Conservation (phyloP, 441 rosid genomes). For the Eutrema salsugineum region DNA sequence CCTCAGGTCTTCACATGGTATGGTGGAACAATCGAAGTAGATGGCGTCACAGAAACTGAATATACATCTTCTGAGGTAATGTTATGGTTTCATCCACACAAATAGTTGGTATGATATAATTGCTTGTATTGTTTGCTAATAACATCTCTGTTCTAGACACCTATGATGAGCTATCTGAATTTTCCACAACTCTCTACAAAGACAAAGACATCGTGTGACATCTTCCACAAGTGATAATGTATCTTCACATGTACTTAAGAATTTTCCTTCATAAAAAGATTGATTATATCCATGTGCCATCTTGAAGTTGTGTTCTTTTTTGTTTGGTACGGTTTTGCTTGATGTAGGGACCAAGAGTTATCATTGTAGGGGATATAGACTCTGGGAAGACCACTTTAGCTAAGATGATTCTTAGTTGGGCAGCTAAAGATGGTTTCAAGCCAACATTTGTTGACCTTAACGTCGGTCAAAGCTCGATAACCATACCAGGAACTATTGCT, state of each 20-base stretch:
- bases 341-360: slow-evolving; percentile 79
- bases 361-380: slow-evolving; percentile 70
- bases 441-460: slow-evolving; percentile 82
- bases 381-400: slow-evolving; percentile 73
- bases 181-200: slow-evolving; percentile 65
- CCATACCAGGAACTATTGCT: slow-evolving; percentile 73
- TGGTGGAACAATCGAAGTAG: slow-evolving; percentile 79
- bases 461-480: slow-evolving; percentile 77
- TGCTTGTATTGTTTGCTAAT: neutral
- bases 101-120: neutral
- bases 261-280: too few relatives aligned
- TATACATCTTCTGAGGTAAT: slow-evolving; percentile 65
- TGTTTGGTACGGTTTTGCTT: neutral
- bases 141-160: slow-evolving; percentile 42
- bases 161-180: slow-evolving; percentile 74
- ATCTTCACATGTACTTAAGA: slow-evolving; percentile 50
- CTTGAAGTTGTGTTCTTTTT: neutral
- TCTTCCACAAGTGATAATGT: slow-evolving; percentile 40
- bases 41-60: slow-evolving; percentile 55
- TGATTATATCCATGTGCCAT: neutral
- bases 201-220: slow-evolving; percentile 51
- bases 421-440: slow-evolving; percentile 81
- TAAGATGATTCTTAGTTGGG: slow-evolving; percentile 89
- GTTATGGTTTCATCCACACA: neutral
- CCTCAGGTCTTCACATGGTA: slow-evolving; percentile 75